A percentile compares a stretch with the other conserved stretches of the same genome.
These are phyloP conservation scores for Typha latifolia DNA, from an alignment of 176 grass and related monocot species.

Conservation along the genomic window DNA sequence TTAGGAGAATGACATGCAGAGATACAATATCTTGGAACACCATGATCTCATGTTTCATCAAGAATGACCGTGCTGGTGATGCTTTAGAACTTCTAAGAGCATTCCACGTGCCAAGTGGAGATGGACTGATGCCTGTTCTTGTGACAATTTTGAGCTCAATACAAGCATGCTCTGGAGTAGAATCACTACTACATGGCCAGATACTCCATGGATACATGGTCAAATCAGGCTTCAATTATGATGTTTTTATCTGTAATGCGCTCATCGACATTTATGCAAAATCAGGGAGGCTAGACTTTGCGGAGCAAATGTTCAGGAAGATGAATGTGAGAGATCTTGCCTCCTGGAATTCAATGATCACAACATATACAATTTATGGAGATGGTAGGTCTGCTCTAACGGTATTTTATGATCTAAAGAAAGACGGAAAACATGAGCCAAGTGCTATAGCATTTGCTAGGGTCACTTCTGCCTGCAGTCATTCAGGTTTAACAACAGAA, in stretches of 20 bases:
- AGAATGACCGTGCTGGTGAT: slow-evolving; percentile 38
- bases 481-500: slow-evolving; percentile 51
- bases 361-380: slow-evolving; percentile 50
- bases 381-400: slow-evolving; percentile 41
- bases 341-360: slow-evolving; percentile 71
- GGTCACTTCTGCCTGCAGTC: slow-evolving; percentile 56
- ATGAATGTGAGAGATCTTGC: slow-evolving; percentile 49
- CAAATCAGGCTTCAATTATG: slow-evolving; percentile 27
- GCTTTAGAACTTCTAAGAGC: slow-evolving; percentile 33
- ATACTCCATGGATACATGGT: slow-evolving; percentile 43
- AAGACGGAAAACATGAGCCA: slow-evolving; percentile 24
- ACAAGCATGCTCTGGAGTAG: slow-evolving; percentile 42
- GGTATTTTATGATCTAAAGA: slow-evolving; percentile 32
- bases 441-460: slow-evolving; percentile 54
- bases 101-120: slow-evolving; percentile 19
- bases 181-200: slow-evolving; percentile 33
- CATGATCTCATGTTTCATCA: slow-evolving; percentile 45
- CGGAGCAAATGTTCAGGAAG: slow-evolving; percentile 35
- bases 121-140: slow-evolving; percentile 23
- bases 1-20: slow-evolving; percentile 36
- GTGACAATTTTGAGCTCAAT: slow-evolving; percentile 44
- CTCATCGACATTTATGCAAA: slow-evolving; percentile 59
- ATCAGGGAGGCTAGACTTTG: slow-evolving; percentile 38
- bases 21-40: slow-evolving; percentile 71
- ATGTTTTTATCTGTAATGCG: slow-evolving; percentile 49